Evolutionary conservation across 345 rosid species (phyloP).

Genomic region (Melaleuca alternifolia): DNA sequence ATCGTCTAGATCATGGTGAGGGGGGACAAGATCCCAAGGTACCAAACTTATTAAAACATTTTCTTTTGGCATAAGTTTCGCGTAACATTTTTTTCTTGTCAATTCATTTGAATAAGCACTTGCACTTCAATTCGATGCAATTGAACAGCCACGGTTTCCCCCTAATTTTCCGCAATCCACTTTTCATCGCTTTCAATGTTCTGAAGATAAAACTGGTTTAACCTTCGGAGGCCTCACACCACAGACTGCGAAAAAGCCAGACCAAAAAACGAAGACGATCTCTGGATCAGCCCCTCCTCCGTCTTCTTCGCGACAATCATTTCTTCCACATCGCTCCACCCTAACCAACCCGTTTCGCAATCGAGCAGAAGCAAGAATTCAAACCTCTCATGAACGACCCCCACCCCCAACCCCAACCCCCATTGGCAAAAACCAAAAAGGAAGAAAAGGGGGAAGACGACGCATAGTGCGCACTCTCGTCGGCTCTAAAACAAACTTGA

Average conservation of each 20-base stretch:
- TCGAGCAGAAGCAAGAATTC: neutral
- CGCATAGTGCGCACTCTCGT: neutral
- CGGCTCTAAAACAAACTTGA: neutral
- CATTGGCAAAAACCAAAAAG: neutral
- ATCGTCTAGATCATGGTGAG: neutral
- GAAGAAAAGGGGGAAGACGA: neutral
- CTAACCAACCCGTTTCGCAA: neutral
- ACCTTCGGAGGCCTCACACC: neutral
- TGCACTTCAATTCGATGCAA: too few species aligned
- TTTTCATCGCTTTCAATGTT: neutral
- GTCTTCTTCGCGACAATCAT: neutral
- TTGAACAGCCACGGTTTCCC: too few species aligned
- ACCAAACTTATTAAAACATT: too few species aligned
- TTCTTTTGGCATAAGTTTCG: neutral
- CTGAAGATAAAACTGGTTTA: neutral
- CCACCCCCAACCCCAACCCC: too few species aligned
- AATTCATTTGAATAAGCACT: neutral
- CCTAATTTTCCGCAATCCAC: neutral
- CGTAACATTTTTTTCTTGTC: neutral
- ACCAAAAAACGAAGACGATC: neutral
- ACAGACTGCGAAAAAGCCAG: too few species aligned
- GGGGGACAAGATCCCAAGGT: too few species aligned
- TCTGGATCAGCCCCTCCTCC: neutral
- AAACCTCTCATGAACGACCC: neutral
- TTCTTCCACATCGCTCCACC: neutral